Conservation (phyloP, 768 basidiomycete species). For the Lactifluus hygrophoroides region DNA sequence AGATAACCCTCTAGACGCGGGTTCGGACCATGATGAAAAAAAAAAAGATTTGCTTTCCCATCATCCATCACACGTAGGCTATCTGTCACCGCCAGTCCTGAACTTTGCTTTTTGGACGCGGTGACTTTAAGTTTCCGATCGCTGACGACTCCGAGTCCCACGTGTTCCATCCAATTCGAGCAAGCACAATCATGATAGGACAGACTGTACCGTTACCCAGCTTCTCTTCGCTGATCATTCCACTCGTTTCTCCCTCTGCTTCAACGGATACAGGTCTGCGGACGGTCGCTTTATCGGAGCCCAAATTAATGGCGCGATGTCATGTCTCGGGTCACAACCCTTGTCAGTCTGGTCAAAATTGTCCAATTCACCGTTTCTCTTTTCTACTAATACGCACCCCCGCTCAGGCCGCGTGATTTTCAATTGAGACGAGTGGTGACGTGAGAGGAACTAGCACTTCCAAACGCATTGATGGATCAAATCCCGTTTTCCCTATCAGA, state of each 20-base stretch:
- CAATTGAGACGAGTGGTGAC: conserved; percentile 15
- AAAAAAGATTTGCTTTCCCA: background rate
- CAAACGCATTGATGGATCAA: background rate
- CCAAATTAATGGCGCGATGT: background rate
- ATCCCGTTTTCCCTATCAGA: background rate
- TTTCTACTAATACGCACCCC: conserved; percentile 2
- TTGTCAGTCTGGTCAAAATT: conserved; percentile 11
- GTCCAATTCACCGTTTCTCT: conserved; percentile 26
- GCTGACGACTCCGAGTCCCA: background rate
- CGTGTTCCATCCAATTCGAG: no score
- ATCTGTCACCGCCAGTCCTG: background rate
- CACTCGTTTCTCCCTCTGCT: background rate
- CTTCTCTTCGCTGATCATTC: background rate
- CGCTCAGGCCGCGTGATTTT: conserved; percentile 11
- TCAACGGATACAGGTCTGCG: background rate
- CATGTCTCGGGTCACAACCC: background rate
- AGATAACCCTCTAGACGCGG: background rate
- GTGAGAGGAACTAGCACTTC: conserved; percentile 17
- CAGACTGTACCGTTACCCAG: background rate
- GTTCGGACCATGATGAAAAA: background rate
- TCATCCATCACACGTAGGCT: background rate
- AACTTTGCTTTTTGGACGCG: no score
- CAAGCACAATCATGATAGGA: no score
- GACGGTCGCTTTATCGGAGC: background rate
- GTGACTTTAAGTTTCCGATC: background rate